Conservation (phyloP, 179 eudicot genomes). For the Beta macrorhiza region DNA sequence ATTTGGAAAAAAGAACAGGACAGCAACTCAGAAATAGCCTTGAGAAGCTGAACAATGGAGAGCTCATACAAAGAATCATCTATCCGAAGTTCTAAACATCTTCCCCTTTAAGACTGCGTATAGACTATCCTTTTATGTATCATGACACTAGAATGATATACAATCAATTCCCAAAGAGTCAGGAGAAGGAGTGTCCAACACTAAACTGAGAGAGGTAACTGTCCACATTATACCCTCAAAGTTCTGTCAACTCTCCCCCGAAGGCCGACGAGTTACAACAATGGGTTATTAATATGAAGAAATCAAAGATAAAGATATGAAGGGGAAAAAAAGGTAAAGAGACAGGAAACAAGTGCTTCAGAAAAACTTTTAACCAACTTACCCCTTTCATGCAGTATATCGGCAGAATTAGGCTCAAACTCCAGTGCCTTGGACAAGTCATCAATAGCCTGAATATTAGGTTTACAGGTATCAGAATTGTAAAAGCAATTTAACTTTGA, state of each 20-base stretch:
- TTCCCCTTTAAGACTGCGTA: neutral
- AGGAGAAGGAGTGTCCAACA: neutral
- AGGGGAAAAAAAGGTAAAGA: neutral
- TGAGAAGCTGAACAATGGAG: neutral
- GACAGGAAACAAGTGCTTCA: neutral
- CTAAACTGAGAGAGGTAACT: neutral
- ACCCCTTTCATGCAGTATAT: conserved; percentile 96
- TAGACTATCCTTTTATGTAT: neutral
- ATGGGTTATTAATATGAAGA: neutral
- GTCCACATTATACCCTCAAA: conserved; percentile 2
- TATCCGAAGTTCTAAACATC: neutral
- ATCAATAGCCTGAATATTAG: conserved; percentile 67
- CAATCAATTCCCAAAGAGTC: neutral
- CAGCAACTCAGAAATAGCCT: neutral
- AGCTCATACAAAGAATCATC: neutral
- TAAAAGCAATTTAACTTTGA: neutral
- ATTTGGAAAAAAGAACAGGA: neutral
- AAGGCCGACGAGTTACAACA: neutral
- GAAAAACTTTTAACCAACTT: conserved; percentile 25
- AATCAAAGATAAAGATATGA: neutral
- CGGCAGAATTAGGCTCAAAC: conserved; percentile 82
- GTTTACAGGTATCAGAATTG: conserved; percentile 20
- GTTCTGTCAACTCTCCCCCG: neutral
- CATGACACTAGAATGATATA: conserved; percentile 1
- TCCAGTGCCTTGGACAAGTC: conserved; percentile 92